Evolutionary conservation across 352 stramenopile genomes (phyloP).

Genomic region (Pythium dissotocum): DNA sequence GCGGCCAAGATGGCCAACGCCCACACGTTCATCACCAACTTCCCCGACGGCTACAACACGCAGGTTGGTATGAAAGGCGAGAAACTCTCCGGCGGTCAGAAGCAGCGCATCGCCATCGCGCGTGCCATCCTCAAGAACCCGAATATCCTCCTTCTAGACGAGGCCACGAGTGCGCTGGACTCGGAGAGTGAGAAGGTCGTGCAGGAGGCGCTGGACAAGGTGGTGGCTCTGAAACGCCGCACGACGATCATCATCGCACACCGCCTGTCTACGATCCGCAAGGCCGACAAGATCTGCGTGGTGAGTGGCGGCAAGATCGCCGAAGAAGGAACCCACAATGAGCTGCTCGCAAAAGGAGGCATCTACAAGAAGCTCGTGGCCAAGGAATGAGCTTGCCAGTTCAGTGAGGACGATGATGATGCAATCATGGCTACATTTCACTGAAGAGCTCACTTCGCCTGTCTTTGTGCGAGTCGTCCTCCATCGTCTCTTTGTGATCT

Average conservation of each 20-base stretch:
- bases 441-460: not conserved
- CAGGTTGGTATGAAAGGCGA: slow-evolving; percentile 29
- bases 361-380: slow-evolving; percentile 38
- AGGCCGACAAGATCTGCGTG: slow-evolving; percentile 48
- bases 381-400: not conserved
- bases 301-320: slow-evolving; percentile 35
- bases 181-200: slow-evolving; percentile 56
- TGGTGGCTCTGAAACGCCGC: slow-evolving; percentile 44
- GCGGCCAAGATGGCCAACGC: slow-evolving; percentile 22
- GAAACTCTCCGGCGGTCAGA: slow-evolving; percentile 29
- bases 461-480: too few relatives aligned
- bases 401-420: too few relatives aligned
- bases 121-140: slow-evolving; percentile 45
- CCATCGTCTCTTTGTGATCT: too few relatives aligned
- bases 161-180: slow-evolving; percentile 45
- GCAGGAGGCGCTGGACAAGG: slow-evolving; percentile 37
- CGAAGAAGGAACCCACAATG: slow-evolving; percentile 36
- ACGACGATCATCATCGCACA: slow-evolving; percentile 59
- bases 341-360: slow-evolving; percentile 56
- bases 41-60: slow-evolving; percentile 75
- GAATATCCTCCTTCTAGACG: slow-evolving; percentile 44
- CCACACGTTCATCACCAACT: slow-evolving; percentile 48
- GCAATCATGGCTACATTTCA: not conserved
- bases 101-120: slow-evolving; percentile 33
- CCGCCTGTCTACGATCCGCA: slow-evolving; percentile 47